Base-by-base conservation (phyloP, 2,329 filamentous ascomycete species). In the Teratosphaeria pseudoeucalypti region DNA sequence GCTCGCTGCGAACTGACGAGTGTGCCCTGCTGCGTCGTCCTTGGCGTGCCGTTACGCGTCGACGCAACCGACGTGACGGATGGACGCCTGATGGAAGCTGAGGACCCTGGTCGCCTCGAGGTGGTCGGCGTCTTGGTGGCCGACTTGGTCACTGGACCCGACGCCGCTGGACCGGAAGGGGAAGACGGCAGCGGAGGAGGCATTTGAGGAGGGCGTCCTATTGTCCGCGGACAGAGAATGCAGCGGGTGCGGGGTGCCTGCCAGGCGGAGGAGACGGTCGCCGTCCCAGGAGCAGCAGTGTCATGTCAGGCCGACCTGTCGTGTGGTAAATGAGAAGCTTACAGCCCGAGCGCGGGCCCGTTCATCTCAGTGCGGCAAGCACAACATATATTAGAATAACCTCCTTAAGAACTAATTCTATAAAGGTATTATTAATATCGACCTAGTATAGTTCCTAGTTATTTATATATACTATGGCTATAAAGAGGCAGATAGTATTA, bases 1-100 rank as follows among this genome's bases (percentile, higher is more conserved):
- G 62, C 60, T 6, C 55, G 55, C 34, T 63, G 57, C 23, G 57
- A 61, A 37, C 60, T 57, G 14, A 16, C 63, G 34, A 27, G 23
- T 34, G 16, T 34, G 34, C 32, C 37, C 39, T 59, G 57, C 23
- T 59, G 57, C 26, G n/a, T 52, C 26, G n/a, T 52, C 12, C 34
- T 56, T 34, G 57, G 39, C 34, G 59, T 34, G 19, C 27, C 23
- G 26, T 57, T 49, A 12, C 55, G 55, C 14, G 23, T 16, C 14
- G 55, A 39, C 14, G 55, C 16, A 6, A 16, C 34, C 9, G 55
- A 39, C 12, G 55, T 19, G 14, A 56, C 34, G 10, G 55, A 39
- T 29, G 34, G 34, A 3, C 39, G 26, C 19, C 32, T 16, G 34
- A 56, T 23, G 43, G 56, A 43, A 29, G 56, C 56, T 9, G 56